phyloP scores from a whole-genome alignment of 257 asterid species.

The Solanum sejunctum region DNA sequence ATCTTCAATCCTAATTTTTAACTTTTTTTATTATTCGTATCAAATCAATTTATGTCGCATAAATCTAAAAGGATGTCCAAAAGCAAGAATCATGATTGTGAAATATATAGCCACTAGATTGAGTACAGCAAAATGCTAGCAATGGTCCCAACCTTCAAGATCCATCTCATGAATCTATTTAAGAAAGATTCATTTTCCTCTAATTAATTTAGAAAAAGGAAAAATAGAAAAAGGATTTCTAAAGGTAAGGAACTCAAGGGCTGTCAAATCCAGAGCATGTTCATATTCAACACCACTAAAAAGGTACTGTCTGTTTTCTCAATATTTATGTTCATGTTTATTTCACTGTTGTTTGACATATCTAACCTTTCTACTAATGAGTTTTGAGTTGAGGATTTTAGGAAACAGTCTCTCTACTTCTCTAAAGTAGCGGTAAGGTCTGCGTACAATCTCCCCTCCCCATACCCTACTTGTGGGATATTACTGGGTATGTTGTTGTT shows the following conservation, averaged over 20 bases:
- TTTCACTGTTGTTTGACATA: no score
- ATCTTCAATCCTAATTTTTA: not conserved
- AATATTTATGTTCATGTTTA: no score
- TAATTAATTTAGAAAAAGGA: not conserved
- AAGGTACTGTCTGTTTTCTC: no score
- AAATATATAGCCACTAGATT: not conserved
- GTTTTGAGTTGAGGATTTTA: no score
- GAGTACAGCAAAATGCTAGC: not conserved
- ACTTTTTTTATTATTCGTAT: not conserved
- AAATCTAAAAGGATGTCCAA: fast-evolving
- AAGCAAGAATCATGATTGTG: not conserved
- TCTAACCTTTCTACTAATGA: no score
- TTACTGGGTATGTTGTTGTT: no score
- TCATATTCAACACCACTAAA: not conserved
- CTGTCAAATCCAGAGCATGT: not conserved
- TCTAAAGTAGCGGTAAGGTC: no score
- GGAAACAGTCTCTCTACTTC: no score
- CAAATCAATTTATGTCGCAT: not conserved
- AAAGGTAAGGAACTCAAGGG: not conserved
- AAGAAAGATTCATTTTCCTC: not conserved
- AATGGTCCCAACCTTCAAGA: not conserved
- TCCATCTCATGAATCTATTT: not conserved
- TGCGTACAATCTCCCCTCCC: no score
- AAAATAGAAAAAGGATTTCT: not conserved
- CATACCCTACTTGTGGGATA: no score